Base-by-base conservation (phyloP, 768 basidiomycete genomes). In the Thelephora ganbajun region DNA sequence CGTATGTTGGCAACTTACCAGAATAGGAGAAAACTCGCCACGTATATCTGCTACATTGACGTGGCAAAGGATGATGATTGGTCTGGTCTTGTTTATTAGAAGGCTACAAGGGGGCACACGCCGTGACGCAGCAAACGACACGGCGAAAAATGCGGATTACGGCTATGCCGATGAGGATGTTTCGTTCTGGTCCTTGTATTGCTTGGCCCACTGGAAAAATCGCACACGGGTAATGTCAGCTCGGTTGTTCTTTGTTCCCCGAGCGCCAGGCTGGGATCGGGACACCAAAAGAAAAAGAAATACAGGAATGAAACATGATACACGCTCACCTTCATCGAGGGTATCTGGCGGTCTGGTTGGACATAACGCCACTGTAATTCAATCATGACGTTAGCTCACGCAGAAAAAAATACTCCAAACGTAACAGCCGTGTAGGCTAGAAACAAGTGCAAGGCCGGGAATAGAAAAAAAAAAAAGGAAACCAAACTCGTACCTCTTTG, bases 401-500 rank as follows among this genome's bases (percentile, higher is more conserved):
- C 43, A 20, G 30, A 37, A 18, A 22, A 23, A 18, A 14, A 23
- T 18, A 9, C 18, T 14, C 14, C 39, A 4, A 30, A 22, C 39
- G 39, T 16, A 14, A 41, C 22, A 14, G 4, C 39, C 22, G 14
- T 4, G 22, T 16, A 41, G 18, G 22, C 39, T 16, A n/a, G n/a
- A n/a, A n/a, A n/a, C n/a, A n/a, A n/a, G n/a, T n/a, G 34, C 22
- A 44, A 35, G 16, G n/a, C 33, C 11, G 47, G 41, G 35, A 43
- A 18, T 37, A 35, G 37, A 30, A 18, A 9, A 23, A 33, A 44
- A 37, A 20, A 34, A 3, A 18, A 22, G n/a, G n/a, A n/a, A n/a
- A n/a, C n/a, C n/a, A n/a, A n/a, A n/a, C n/a, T 61, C 80, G 56
- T 54, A 90, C 89, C 79, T 93, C 91, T 54, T 78, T 73, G 46